phyloP scores from a whole-genome alignment of 2,329 filamentous ascomycete species.

The Myotisia sp. region DNA sequence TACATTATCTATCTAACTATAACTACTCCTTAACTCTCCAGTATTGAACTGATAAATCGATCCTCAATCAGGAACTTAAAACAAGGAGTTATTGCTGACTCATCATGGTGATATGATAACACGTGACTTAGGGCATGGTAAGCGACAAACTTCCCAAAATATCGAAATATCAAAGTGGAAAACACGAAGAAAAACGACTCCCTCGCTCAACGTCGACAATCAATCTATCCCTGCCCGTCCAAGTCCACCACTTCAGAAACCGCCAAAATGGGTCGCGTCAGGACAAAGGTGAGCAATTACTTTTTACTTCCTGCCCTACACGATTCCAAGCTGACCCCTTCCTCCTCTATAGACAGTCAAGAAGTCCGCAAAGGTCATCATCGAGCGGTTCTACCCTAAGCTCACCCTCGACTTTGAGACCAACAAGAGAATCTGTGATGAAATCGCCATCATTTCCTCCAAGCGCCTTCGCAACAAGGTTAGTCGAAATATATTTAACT shows the following conservation, averaged over 20 bases:
- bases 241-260: conserved; percentile 13
- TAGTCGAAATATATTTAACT: no score
- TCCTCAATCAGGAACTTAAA: no score
- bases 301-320: not conserved
- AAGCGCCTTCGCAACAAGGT: conserved; percentile 99
- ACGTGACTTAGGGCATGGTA: no score
- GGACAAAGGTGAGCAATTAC: conserved; percentile 16
- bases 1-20: no score
- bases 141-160: no score
- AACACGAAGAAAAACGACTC: not conserved
- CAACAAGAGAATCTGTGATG: conserved; percentile 99
- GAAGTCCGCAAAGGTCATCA: conserved; percentile 97
- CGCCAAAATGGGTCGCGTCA: conserved; percentile 13
- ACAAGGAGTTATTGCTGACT: no score
- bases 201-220: not conserved
- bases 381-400: conserved; percentile 95
- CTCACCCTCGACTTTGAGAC: conserved; percentile 99
- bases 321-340: conserved; percentile 4
- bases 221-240: not conserved
- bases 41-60: no score
- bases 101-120: no score
- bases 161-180: no score
- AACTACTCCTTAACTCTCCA: no score
- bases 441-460: conserved; percentile 97
- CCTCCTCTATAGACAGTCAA: conserved; percentile 45